Evolutionary conservation across 306 rosid species (phyloP).

Genomic region (Casuarina glauca): DNA sequence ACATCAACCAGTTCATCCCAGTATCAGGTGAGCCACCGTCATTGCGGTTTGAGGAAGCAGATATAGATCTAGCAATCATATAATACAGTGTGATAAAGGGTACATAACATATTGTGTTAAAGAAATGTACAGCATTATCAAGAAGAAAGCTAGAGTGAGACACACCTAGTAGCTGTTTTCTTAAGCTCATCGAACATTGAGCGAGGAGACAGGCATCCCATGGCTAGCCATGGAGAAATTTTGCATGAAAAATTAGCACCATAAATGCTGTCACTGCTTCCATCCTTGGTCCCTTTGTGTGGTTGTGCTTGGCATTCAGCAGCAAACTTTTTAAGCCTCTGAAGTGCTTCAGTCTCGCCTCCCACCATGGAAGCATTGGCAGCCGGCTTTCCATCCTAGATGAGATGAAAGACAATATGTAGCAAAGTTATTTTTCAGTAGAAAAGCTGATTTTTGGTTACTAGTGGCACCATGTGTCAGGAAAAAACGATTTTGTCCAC

Average conservation of each 20-base stretch:
- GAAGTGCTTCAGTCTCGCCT: conserved; percentile 91
- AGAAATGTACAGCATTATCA: neutral
- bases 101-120: conserved; percentile 4
- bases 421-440: neutral
- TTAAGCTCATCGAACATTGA: conserved; percentile 78
- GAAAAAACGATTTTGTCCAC: neutral
- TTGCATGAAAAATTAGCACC: conserved; percentile 98
- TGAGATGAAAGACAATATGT: conserved; percentile 27
- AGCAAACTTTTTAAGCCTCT: conserved; percentile 75
- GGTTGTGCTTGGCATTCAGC: conserved; percentile 85
- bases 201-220: conserved; percentile 97
- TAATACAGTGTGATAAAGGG: conserved; percentile 20
- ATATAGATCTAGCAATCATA: conserved; percentile 43
- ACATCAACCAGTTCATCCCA: conserved; percentile 90
- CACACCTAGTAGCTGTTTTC: conserved; percentile 70
- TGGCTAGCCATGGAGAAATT: conserved; percentile 94
- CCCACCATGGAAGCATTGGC: conserved; percentile 69
- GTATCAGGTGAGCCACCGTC: conserved; percentile 49
- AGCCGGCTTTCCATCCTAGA: conserved; percentile 69
- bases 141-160: conserved; percentile 21
- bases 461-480: neutral
- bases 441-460: too few relatives aligned
- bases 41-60: conserved; percentile 53
- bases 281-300: conserved; percentile 55
- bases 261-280: conserved; percentile 61